These are phyloP conservation scores for Cladobotryum protrusum DNA, from an alignment of 2,329 filamentous ascomycete genomes.

Conservation along the genomic window DNA sequence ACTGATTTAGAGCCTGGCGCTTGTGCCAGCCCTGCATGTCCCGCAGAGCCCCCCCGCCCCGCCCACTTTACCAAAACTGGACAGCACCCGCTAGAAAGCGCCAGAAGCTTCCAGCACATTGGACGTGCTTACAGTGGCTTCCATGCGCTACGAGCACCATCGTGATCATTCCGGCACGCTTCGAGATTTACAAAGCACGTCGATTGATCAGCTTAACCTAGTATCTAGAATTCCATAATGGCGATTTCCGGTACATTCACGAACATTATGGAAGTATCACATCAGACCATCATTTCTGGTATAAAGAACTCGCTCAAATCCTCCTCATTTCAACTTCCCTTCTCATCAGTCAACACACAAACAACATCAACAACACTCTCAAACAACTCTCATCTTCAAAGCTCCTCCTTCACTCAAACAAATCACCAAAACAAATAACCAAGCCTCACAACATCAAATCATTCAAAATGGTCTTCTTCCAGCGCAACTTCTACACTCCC, in stretches of 20 bases:
- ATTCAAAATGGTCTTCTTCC: slow-evolving; percentile 48
- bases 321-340: neutral
- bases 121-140: neutral
- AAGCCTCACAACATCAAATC: slow-evolving; percentile 3
- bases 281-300: neutral
- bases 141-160: neutral
- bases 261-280: slow-evolving; percentile 1
- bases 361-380: neutral
- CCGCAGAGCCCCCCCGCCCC: too few species aligned
- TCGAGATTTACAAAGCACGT: neutral
- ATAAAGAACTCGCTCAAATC: slow-evolving; percentile 3
- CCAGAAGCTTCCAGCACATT: neutral
- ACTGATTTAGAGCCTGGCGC: too few species aligned
- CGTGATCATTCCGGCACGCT: neutral
- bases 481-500: slow-evolving; percentile 36
- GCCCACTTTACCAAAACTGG: too few species aligned
- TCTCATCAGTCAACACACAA: neutral
- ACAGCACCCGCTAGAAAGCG: neutral
- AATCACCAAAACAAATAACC: neutral
- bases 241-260: neutral
- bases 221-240: slow-evolving; percentile 2
- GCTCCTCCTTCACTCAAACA: neutral
- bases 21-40: too few species aligned
- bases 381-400: neutral
- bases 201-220: neutral